These are phyloP conservation scores for Iberis amara DNA, from an alignment of 441 rosid species.

Conservation along the genomic window DNA sequence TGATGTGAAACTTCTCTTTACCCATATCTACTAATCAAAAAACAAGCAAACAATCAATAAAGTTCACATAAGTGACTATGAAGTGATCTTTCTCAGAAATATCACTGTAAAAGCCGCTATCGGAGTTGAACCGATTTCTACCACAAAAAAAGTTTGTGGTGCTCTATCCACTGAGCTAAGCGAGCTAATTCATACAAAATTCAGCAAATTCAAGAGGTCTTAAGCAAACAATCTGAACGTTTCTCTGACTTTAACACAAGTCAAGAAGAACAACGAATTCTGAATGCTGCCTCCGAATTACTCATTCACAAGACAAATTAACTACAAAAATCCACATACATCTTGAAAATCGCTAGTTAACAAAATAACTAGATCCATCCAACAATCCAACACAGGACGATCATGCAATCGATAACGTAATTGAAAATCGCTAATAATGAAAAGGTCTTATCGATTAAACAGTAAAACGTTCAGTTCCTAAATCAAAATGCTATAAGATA, in stretches of 20 bases:
- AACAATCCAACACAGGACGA: not conserved
- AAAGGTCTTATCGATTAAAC: too few species aligned
- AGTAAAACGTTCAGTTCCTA: too few species aligned
- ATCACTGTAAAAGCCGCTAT: conserved; percentile 14
- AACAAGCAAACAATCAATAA: not conserved
- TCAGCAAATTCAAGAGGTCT: not conserved
- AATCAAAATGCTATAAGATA: too few species aligned
- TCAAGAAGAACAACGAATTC: not conserved
- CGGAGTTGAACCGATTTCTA: conserved; percentile 33
- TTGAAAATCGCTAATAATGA: too few species aligned
- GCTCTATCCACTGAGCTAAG: conserved; percentile 22
- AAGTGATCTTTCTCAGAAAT: not conserved
- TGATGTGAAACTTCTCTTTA: conserved; percentile 69
- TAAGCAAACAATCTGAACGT: conserved; percentile 2
- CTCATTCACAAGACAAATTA: not conserved
- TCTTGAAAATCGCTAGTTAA: not conserved
- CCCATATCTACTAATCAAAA: conserved; percentile 35
- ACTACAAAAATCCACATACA: not conserved
- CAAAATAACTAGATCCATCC: not conserved
- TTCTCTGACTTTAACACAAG: not conserved
- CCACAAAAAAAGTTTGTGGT: conserved; percentile 25
- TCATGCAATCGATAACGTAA: too few species aligned
- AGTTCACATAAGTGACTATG: not conserved
- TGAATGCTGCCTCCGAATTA: conserved; percentile 2
- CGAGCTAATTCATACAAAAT: not conserved